These are phyloP conservation scores for Aspergillus tamarii DNA, from an alignment of 2,329 filamentous ascomycete genomes.

Conservation along the genomic window DNA sequence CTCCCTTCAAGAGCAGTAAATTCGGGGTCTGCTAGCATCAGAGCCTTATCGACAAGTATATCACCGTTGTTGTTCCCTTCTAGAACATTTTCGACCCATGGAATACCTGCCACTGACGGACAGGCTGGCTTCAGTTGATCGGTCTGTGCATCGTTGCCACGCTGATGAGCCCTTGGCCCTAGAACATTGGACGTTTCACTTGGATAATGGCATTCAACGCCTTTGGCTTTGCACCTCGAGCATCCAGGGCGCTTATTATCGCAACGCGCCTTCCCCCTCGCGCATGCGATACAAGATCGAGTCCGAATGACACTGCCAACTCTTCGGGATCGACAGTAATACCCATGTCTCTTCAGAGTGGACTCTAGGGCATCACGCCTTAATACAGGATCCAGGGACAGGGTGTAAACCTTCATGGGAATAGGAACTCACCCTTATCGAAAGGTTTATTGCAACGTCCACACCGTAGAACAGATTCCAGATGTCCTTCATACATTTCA, in stretches of 20 bases:
- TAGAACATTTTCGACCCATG: neutral
- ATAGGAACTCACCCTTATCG: neutral
- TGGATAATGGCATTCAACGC: constrained; percentile 41
- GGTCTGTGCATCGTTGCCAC: neutral
- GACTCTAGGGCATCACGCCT: constrained; percentile 31
- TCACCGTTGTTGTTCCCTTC: neutral
- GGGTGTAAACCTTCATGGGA: neutral
- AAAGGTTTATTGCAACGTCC: neutral
- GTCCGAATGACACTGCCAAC: constrained; percentile 24
- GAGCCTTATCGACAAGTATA: neutral
- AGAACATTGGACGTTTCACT: constrained; percentile 20
- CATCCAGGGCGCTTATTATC: constrained; percentile 43
- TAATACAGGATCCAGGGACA: rapidly evolving
- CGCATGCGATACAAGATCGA: constrained; percentile 45
- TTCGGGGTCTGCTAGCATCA: neutral
- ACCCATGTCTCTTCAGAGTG: constrained; percentile 50
- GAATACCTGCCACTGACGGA: neutral
- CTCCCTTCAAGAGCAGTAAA: neutral
- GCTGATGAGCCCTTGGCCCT: too few relatives aligned
- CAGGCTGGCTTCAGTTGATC: neutral
- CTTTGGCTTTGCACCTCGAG: constrained; percentile 42
- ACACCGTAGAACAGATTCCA: neutral
- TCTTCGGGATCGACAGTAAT: constrained; percentile 49
- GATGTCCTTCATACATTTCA: neutral
- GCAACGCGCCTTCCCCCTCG: constrained; percentile 42